These are phyloP conservation scores for Linnemannia zychae DNA, from an alignment of 192 early-diverging fungal genomes.

Conservation along the genomic window DNA sequence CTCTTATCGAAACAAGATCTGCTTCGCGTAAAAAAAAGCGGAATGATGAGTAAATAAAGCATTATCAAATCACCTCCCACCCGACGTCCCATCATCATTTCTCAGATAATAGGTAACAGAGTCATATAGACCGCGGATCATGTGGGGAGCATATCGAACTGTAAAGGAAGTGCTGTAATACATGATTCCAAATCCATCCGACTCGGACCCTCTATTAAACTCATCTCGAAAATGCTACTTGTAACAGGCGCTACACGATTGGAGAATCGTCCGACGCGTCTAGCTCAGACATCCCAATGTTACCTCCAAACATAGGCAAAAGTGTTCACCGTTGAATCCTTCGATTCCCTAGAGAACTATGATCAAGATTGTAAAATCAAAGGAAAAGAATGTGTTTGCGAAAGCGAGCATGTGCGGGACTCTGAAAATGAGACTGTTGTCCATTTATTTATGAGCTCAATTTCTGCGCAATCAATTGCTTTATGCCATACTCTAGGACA, in stretches of 20 bases:
- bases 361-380: no score
- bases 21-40: no score
- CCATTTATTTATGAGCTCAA: no score
- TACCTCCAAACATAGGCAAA: background rate
- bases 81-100: conserved; percentile 11
- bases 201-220: background rate
- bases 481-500: no score
- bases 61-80: conserved; percentile 4
- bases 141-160: conserved; percentile 10
- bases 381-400: no score
- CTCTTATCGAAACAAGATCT: no score
- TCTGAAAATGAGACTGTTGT: no score
- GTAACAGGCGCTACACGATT: conserved; percentile 16
- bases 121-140: conserved; percentile 4
- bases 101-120: conserved; percentile 11
- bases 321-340: background rate
- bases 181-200: conserved; percentile 12
- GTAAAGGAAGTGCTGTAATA: conserved; percentile 23
- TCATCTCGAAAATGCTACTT: background rate
- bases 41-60: background rate
- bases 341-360: no score
- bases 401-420: no score
- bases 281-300: conserved; percentile 14
- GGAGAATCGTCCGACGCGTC: conserved; percentile 13
- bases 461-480: no score